A percentile compares a stretch with the other conserved stretches of the same genome.
These are phyloP conservation scores for Mycena pura DNA, from an alignment of 768 basidiomycete genomes.

Conservation along the genomic window DNA sequence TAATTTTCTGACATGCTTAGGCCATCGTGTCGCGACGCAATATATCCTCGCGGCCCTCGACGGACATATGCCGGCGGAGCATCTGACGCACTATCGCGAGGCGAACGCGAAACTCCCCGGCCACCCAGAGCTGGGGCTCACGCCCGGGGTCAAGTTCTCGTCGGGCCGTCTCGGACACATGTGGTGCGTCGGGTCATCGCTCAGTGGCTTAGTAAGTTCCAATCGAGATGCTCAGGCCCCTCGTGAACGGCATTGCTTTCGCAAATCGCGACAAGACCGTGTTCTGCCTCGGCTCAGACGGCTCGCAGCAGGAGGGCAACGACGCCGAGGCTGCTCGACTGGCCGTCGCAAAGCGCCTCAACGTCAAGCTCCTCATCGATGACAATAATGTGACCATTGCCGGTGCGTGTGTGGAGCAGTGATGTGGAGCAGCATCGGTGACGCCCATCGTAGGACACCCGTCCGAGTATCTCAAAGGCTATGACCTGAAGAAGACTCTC, in stretches of 20 bases:
- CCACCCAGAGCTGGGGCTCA: constrained; percentile 88
- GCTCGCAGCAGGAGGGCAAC: constrained; percentile 91
- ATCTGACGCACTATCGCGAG: constrained; percentile 84
- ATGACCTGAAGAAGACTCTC: constrained; percentile 72
- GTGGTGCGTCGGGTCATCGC: constrained; percentile 55
- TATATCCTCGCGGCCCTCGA: constrained; percentile 84
- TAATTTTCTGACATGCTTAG: constrained; percentile 51
- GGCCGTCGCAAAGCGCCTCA: constrained; percentile 82
- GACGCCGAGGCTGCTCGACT: constrained; percentile 90
- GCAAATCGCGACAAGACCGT: constrained; percentile 79
- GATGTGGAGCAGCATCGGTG: constrained; percentile 8
- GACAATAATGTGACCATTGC: constrained; percentile 93
- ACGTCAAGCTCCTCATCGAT: constrained; percentile 87
- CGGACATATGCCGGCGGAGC: constrained; percentile 72
- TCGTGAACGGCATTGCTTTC: constrained; percentile 85
- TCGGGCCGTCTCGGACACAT: constrained; percentile 93
- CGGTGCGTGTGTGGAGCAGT: constrained; percentile 35
- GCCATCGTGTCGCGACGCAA: constrained; percentile 90
- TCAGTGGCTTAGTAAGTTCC: no score
- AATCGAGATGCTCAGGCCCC: constrained; percentile 50
- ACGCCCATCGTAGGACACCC: constrained; percentile 64
- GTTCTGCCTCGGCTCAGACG: constrained; percentile 88
- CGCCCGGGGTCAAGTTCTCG: constrained; percentile 91
- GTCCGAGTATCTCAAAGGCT: constrained; percentile 85
- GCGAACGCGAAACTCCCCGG: constrained; percentile 89